Percentiles rank a stretch among this genome's conserved stretches.
Evolutionary conservation across 2,329 filamentous ascomycete genomes (phyloP).

Genomic region (Paradendryphiella salina): DNA sequence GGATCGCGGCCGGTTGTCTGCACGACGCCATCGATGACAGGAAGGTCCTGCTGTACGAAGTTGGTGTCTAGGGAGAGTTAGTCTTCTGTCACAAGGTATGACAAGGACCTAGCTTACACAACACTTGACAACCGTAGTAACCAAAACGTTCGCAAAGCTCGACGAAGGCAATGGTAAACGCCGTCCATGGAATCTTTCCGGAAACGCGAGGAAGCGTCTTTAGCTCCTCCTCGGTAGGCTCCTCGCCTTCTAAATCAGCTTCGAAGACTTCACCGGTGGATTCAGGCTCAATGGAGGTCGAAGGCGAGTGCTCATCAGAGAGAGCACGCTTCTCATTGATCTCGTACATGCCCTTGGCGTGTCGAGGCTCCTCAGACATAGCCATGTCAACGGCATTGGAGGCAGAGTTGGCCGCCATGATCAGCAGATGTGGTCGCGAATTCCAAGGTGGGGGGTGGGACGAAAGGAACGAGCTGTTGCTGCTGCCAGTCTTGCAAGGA

Average conservation of each 20-base stretch:
- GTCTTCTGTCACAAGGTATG: neutral
- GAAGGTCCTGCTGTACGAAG: conserved; percentile 46
- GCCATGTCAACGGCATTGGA: conserved; percentile 43
- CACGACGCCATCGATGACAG: conserved; percentile 41
- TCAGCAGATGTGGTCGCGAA: conserved; percentile 9
- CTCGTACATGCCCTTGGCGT: conserved; percentile 40
- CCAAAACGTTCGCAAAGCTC: conserved; percentile 77
- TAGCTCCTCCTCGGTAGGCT: conserved; percentile 65
- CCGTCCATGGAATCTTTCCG: conserved; percentile 65
- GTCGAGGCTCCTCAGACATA: conserved; percentile 42
- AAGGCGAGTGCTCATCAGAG: conserved; percentile 21
- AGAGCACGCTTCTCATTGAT: conserved; percentile 40
- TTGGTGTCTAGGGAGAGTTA: conserved; percentile 41
- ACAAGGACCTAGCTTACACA: conserved; percentile 55
- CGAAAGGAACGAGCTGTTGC: conserved; percentile 15
- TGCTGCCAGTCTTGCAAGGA: conserved; percentile 2
- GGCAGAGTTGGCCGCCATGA: conserved; percentile 38
- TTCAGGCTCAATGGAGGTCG: conserved; percentile 20
- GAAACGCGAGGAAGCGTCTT: conserved; percentile 65
- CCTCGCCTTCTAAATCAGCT: conserved; percentile 42
- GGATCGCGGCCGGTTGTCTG: conserved; percentile 40
- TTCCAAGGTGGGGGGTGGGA: neutral
- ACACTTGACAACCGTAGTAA: conserved; percentile 72
- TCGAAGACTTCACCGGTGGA: conserved; percentile 36
- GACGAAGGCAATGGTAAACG: conserved; percentile 71